Base-by-base conservation (phyloP, 2,329 filamentous ascomycete species). In the Tolypocladium nubicola region DNA sequence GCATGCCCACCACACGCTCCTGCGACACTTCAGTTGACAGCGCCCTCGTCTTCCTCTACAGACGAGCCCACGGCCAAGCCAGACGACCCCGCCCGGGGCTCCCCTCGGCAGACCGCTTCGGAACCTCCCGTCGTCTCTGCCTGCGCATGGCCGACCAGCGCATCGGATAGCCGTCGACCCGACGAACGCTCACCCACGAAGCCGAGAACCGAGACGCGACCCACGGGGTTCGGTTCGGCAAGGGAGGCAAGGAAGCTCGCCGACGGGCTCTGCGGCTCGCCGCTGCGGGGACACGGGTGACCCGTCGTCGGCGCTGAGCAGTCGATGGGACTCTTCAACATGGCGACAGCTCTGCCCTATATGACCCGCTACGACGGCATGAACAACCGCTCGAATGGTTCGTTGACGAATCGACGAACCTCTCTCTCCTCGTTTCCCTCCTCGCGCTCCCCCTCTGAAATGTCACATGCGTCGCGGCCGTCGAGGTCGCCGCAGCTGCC, bases 371-470 rank as follows among this genome's bases (percentile, higher is more conserved):
- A 65, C 50, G 62, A 63, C 53, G 66, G 66, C 67, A 70, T 74
- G 64, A 73, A 64, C 56, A 66, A 65, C 35, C 67, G 62, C 59
- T 61, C 67, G 60, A 72, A 71, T 66, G 66, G 62, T 60, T 69
- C 67, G 39, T 56, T 65, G 54, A 59, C 65, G 49, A 66, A 67
- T 47, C 68, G 68, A 64, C 73, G 79, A 65, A 78, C 80, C 47
- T 88, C 85, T n/a, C 73, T 87, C 53, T 82, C 84, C 33, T 87
- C 84, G 47, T 83, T 86, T 65, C 81, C 83, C 59, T 79, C 80
- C 13, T 82, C 83, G 54, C 76, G 81, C 58, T 80, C 81, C 52
- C 74, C 77, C 54, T 84, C 82, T 57, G 76, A 82, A 65, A 80
- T 83, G 75, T 84, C 81, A 57, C 75, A 76, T 64, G 69, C 67